These are phyloP conservation scores for Cryptococcus wingfieldii DNA, from an alignment of 1,284 basidiomycete genomes.

Conservation along the genomic window DNA sequence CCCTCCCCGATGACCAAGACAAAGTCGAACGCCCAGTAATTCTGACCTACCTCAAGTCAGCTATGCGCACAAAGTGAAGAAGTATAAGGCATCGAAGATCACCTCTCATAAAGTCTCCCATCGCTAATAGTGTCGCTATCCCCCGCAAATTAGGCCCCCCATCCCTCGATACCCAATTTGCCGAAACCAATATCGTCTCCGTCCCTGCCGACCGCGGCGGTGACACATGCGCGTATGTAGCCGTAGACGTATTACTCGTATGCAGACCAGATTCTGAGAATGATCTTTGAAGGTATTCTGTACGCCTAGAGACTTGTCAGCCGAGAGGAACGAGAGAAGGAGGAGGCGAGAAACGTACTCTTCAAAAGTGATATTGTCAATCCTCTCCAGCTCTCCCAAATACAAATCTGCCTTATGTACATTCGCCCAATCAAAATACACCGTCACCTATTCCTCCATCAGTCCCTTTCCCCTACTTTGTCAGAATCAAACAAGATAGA, in stretches of 20 bases:
- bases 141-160: conserved; percentile 70
- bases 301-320: conserved; percentile 10
- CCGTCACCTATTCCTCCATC: conserved; percentile 61
- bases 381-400: conserved; percentile 61
- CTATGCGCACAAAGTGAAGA: background rate
- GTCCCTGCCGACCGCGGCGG: conserved; percentile 83
- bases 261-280: conserved; percentile 26
- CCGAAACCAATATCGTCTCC: conserved; percentile 84
- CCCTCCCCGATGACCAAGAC: conserved; percentile 86
- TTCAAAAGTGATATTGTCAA: conserved; percentile 61
- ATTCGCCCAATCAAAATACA: conserved; percentile 81
- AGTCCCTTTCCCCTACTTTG: background rate
- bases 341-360: conserved; percentile 56
- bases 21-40: conserved; percentile 90
- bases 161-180: conserved; percentile 72
- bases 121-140: conserved; percentile 71
- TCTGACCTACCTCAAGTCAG: conserved; percentile 59
- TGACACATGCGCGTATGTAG: conserved; percentile 74
- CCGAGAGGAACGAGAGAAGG: background rate
- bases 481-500: conserved; percentile 1
- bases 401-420: conserved; percentile 77
- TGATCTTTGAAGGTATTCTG: conserved; percentile 11
- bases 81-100: conserved; percentile 16
- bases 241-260: conserved; percentile 21
- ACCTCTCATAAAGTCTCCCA: conserved; percentile 82